These are phyloP conservation scores for Triticum aestivum DNA, from an alignment of 176 grass and related monocot species.

Conservation along the genomic window IWGSC_CS_RefSeq_v2.1 NC_057802.1:561563142-561563641, in stretches of 20 bases:
- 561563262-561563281: not conserved
- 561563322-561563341: constrained; percentile 10
- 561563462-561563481: not conserved
- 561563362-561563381: not conserved
- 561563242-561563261: not conserved
- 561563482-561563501: not conserved
- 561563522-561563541: not conserved
- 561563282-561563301: not conserved
- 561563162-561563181: not conserved
- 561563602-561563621: not conserved
- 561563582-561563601: not conserved
- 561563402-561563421: not conserved
- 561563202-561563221: not conserved
- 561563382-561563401: not conserved
- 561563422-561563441: constrained; percentile 15
- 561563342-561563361: not conserved
- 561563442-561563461: not conserved
- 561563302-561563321: constrained; percentile 7
- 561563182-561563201: not conserved
- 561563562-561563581: not conserved
- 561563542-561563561: not conserved
- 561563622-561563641: not conserved
- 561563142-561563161: not conserved
- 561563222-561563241: not conserved
- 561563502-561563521: not conserved